Percentiles rank a stretch among this genome's conserved stretches.
Conservation (phyloP, 1,139 yeast genomes). For the Magnusiomyces starmeri region DNA sequence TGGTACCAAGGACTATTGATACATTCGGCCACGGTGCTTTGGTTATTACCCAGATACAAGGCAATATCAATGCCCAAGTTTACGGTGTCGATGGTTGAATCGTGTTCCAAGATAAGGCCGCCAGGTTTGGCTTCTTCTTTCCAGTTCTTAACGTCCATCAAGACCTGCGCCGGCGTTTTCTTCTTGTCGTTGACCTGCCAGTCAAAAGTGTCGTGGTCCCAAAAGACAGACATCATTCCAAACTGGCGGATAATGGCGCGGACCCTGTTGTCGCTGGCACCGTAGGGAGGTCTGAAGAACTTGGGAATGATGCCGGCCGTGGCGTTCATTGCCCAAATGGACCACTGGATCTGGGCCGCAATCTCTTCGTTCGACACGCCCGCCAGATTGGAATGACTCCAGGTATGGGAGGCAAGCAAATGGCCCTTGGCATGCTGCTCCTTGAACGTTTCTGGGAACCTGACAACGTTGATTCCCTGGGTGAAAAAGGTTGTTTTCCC, state of each 20-base stretch:
- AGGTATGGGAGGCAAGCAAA: constrained; percentile 80
- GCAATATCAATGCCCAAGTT: constrained; percentile 55
- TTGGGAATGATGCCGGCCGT: constrained; percentile 83
- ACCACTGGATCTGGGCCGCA: constrained; percentile 89
- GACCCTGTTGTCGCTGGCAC: constrained; percentile 83
- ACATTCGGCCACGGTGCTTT: constrained; percentile 78
- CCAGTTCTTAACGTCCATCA: constrained; percentile 51
- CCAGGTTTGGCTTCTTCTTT: constrained; percentile 32
- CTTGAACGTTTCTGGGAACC: constrained; percentile 66
- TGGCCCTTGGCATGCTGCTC: constrained; percentile 58
- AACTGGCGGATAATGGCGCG: constrained; percentile 73
- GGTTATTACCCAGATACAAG: constrained; percentile 47
- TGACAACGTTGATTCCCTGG: constrained; percentile 71
- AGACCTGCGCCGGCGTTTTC: constrained; percentile 46
- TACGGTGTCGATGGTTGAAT: constrained; percentile 60
- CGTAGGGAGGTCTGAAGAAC: constrained; percentile 95
- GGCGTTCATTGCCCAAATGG: constrained; percentile 97
- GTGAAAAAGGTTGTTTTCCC: constrained; percentile 72
- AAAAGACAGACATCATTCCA: constrained; percentile 79
- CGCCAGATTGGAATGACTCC: constrained; percentile 87
- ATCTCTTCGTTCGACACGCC: constrained; percentile 67
- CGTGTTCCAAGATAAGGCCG: constrained; percentile 83
- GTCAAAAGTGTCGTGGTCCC: constrained; percentile 91
- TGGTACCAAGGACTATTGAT: constrained; percentile 49
- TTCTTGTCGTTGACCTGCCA: constrained; percentile 54